A percentile compares a stretch with the other conserved stretches of the same genome.
phyloP scores from a whole-genome alignment of 768 basidiomycete species.

The Trichaptum fuscoviolaceum region DNA sequence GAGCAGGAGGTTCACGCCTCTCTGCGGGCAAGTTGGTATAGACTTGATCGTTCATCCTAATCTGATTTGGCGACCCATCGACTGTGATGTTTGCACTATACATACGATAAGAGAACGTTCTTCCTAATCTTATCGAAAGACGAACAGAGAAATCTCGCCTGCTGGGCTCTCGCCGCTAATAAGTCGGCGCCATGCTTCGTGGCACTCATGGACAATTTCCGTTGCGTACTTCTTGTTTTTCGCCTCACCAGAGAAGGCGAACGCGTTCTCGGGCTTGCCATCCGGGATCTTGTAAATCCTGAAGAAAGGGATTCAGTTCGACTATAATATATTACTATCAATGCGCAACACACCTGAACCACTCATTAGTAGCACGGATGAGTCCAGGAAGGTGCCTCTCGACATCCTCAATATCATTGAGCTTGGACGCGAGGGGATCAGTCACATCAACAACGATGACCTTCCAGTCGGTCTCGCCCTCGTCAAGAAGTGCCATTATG shows the following conservation, averaged over 20 bases:
- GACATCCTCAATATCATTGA: constrained; percentile 99
- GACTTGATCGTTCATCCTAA: constrained; percentile 51
- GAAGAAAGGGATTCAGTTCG: constrained; percentile 10
- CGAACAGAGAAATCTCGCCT: constrained; percentile 85
- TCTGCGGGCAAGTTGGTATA: constrained; percentile 70
- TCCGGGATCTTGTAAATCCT: constrained; percentile 97
- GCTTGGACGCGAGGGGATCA: constrained; percentile 91
- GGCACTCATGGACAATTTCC: constrained; percentile 98
- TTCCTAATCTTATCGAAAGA: constrained; percentile 11
- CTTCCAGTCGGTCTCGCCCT: constrained; percentile 99
- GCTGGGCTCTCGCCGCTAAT: constrained; percentile 71
- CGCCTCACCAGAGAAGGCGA: constrained; percentile 98
- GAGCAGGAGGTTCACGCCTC: constrained; percentile 78
- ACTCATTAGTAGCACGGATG: constrained; percentile 96
- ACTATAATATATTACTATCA: constrained; percentile 12
- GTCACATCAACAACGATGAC: constrained; percentile 96
- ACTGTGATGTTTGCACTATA: constrained; percentile 56
- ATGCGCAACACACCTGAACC: constrained; percentile 73
- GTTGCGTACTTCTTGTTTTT: constrained; percentile 99
- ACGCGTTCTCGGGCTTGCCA: constrained; percentile 95
- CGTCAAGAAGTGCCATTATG: constrained; percentile 99
- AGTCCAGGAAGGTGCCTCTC: constrained; percentile 96
- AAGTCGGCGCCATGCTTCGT: constrained; percentile 97
- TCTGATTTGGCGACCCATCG: constrained; percentile 66
- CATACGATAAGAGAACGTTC: constrained; percentile 5